Conservation (phyloP, 192 early-diverging fungal genomes). For the Kickxella alabastrina region DNA sequence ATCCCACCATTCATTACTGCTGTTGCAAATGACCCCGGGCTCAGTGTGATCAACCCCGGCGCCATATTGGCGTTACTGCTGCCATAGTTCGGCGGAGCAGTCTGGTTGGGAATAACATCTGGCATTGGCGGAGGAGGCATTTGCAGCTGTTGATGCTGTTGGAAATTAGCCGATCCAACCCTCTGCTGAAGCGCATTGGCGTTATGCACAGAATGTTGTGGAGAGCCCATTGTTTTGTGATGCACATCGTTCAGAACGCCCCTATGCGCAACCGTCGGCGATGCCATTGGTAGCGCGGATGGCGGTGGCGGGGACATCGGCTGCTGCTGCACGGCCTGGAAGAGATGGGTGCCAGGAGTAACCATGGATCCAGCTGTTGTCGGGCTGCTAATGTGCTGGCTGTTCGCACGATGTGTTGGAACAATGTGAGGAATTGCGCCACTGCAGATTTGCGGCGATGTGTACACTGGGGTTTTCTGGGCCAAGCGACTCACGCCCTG, state of each 20-base stretch:
- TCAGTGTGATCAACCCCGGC: no score
- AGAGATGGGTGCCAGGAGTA: neutral
- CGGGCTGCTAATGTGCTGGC: constrained; percentile 8
- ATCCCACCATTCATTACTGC: no score
- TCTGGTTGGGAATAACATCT: no score
- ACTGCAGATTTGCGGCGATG: neutral
- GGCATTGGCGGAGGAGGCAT: constrained; percentile 10
- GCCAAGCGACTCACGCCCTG: neutral
- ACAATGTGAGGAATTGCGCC: constrained; percentile 17
- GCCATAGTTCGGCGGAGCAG: no score
- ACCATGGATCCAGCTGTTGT: neutral
- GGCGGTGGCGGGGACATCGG: constrained; percentile 34
- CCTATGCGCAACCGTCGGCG: constrained; percentile 25
- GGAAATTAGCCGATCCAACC: constrained; percentile 9
- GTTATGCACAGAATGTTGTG: constrained; percentile 3
- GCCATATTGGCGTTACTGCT: no score
- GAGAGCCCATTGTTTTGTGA: constrained; percentile 7
- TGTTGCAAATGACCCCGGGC: no score
- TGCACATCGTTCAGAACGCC: constrained; percentile 9
- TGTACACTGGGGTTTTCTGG: neutral
- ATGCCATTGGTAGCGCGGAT: constrained; percentile 11
- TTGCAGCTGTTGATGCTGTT: constrained; percentile 9
- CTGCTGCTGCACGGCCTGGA: constrained; percentile 22
- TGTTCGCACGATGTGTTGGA: constrained; percentile 19
- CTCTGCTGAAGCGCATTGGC: neutral